Base-by-base conservation (phyloP, 345 rosid species). In the Barbarea vulgaris region DNA sequence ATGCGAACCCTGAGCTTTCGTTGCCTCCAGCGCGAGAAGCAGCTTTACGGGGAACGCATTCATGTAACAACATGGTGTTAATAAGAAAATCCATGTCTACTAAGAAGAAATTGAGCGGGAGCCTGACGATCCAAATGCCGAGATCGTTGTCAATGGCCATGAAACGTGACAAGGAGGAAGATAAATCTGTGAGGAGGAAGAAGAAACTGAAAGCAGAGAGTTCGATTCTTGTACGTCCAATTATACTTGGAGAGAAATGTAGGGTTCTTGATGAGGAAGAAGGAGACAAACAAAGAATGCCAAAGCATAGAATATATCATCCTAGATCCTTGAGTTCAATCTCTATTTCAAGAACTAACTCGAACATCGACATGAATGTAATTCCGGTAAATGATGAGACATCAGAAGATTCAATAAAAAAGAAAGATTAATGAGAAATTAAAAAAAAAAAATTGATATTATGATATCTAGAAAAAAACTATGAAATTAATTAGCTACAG, bases 191-290 rank as follows among this genome's bases (percentile, higher is more conserved):
- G 5, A 64, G 61, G 5, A 64, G 61, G 54, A 75, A 69, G 81
- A 77, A 69, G 56, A 87, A 75, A 30, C 6, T 61, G 42, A 86
- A 82, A 55, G 56, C 74, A n/a, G 91, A 88, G 0, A 86, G 86
- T 3, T 87, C 88, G 3, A 56, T 91, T 6, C 80, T 90, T 84
- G 86, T 22, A 28, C 86, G 84, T 69, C 81, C 87, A 9, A 91
- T 91, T 2, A 86, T 91, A 79, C 81, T 91, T 72, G 93, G 96
- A 9, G 97, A 82, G 37, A 91, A 83, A 74, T 89, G 93, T 64
- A 83, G 61, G 63, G 81, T 84, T 13, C 82, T 84, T 3, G 84
- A 80, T 1, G 70, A 19, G 25, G 70, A 27, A 1, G 61, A 21
- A 17, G 44, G 13, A 0, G 86, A 71, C 6, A 82, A 62, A 21